These are phyloP conservation scores for Cordyceps militaris DNA, from an alignment of 2,329 filamentous ascomycete genomes.

Conservation along the genomic window DNA sequence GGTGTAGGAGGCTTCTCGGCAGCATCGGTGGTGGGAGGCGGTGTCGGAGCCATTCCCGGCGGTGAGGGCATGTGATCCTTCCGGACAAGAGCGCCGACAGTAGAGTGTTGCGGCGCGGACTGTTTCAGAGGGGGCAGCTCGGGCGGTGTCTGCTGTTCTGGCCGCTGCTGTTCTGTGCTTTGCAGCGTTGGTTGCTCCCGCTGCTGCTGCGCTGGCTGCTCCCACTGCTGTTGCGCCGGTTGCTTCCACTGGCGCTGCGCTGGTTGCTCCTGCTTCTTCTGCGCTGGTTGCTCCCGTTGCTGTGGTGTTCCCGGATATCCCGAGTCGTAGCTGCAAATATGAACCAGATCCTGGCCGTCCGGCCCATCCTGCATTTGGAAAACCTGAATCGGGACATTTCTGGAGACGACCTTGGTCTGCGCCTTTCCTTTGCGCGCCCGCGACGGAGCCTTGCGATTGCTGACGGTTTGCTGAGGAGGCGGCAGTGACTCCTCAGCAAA, in stretches of 20 bases:
- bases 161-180: slow-evolving; percentile 5
- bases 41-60: slow-evolving; percentile 28
- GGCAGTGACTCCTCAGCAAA: slow-evolving; percentile 55
- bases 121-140: slow-evolving; percentile 22
- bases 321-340: slow-evolving; percentile 29
- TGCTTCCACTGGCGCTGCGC: slow-evolving; percentile 19
- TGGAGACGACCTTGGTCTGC: slow-evolving; percentile 29
- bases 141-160: slow-evolving; percentile 16
- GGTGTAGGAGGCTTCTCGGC: slow-evolving; percentile 28
- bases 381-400: slow-evolving; percentile 36
- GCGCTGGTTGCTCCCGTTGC: slow-evolving; percentile 4
- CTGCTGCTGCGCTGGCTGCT: slow-evolving; percentile 15
- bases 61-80: slow-evolving; percentile 18
- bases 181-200: neutral
- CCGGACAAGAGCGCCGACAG: slow-evolving; percentile 17
- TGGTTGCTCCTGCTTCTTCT: slow-evolving; percentile 7
- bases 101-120: slow-evolving; percentile 14
- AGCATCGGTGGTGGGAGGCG: slow-evolving; percentile 33
- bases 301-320: slow-evolving; percentile 19
- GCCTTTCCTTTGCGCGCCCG: neutral
- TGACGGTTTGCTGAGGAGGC: slow-evolving; percentile 27
- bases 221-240: slow-evolving; percentile 14
- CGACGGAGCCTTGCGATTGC: neutral
- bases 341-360: slow-evolving; percentile 28
- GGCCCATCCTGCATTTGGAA: slow-evolving; percentile 33